Evolutionary conservation across 2,329 filamentous ascomycete genomes (phyloP), one percentile per base, ranked within the genome.

Genomic region (Calonectria multiphialidica): DNA sequence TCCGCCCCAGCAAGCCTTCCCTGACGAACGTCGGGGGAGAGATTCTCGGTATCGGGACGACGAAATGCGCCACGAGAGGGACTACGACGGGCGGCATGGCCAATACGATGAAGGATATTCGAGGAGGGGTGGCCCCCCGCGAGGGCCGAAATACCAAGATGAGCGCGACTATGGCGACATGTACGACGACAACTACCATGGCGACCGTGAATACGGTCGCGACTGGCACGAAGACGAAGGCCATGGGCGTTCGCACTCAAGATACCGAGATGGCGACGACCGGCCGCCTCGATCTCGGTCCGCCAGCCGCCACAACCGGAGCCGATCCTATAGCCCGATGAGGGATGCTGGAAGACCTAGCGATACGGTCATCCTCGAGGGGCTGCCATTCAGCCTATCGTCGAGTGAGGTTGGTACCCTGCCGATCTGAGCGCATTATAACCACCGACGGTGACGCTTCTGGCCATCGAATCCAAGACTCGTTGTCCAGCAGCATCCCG

Each of bases 281-380:
- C 33, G 59, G 9, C 69, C 73, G 59, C 80, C 80, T 6, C 76
- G 76, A 42, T 82, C 82, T 9, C 80, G 77, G 2, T 77, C 79
- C 33, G 72, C 73, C 57, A 76, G 78, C 28, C 74, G 77, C 44
- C 74, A 77, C 45, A 81, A 80, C 65, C 76, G 81, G 47, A 83
- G 82, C 69, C 79, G 80, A 12, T 85, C 83, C 33, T 79, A 76
- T 30, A 85, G 82, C 69, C 84, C 80, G 40, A 80, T 74, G 40
- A 81, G 80, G 61, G 83, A 85, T 57, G 83, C 84, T 33, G 85
- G 85, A 61, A 79, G 77, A 70, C 87, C 87, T 37, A 88, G 84
- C 74, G 85, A 88, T 73, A 89, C 87, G 40, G 83, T 91, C 64
- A 89, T 91, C 66, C 82, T 91, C 50, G 89, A 91, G 77, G 88